Percentiles rank a stretch among this genome's conserved stretches.
Evolutionary conservation across 2,329 filamentous ascomycete genomes (phyloP).

Genomic region (Metarhizium robertsii): DNA sequence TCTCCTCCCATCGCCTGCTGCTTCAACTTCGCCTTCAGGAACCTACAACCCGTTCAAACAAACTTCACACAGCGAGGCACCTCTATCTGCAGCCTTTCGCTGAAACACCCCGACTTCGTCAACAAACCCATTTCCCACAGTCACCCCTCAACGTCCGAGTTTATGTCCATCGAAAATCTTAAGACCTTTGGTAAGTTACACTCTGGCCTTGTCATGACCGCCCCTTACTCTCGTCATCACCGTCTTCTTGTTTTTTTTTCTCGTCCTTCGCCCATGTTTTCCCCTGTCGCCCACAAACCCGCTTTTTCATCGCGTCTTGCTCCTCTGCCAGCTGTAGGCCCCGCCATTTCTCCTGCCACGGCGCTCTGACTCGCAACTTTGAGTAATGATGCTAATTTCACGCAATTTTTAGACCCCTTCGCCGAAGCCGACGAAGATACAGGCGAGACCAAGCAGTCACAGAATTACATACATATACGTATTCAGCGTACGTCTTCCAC

Average conservation of each 20-base stretch:
- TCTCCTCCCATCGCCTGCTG: background rate
- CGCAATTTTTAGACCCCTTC: constrained; percentile 75
- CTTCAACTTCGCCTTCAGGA: constrained; percentile 4
- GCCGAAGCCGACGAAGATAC: constrained; percentile 99
- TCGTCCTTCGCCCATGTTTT: background rate
- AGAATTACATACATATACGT: constrained; percentile 99
- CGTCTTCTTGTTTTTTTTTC: background rate
- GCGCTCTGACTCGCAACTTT: background rate
- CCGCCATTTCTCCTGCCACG: background rate
- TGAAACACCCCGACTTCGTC: constrained; percentile 24
- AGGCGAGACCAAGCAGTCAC: constrained; percentile 87
- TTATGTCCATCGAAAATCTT: constrained; percentile 99
- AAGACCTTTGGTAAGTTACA: constrained; percentile 74
- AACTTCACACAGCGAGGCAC: constrained; percentile 33
- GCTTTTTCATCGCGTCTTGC: background rate
- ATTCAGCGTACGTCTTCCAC: constrained; percentile 75
- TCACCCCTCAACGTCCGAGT: constrained; percentile 62
- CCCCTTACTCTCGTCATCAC: background rate
- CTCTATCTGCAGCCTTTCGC: constrained; percentile 37
- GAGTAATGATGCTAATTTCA: background rate
- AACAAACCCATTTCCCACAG: constrained; percentile 42
- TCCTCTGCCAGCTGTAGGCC: background rate
- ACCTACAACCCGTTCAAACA: constrained; percentile 9
- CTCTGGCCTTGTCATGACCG: background rate
- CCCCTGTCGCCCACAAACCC: background rate